These are phyloP conservation scores for Tulasnella sp. DNA, from an alignment of 768 basidiomycete species.

Conservation along the genomic window DNA sequence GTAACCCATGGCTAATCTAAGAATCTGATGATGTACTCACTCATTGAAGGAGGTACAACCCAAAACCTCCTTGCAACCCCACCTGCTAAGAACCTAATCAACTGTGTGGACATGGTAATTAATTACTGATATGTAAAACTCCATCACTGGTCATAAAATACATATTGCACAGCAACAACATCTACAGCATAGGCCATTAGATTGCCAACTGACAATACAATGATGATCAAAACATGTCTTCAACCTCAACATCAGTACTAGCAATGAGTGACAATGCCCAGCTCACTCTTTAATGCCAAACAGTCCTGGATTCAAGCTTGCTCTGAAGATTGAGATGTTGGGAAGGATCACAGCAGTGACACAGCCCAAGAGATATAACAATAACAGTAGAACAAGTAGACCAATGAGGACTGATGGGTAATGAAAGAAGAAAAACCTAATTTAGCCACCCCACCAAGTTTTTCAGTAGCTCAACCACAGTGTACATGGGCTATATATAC, in stretches of 20 bases:
- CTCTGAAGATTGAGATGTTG: conserved; percentile 42
- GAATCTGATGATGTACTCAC: conserved; percentile 1
- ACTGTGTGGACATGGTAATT: conserved; percentile 29
- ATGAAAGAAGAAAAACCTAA: conserved; percentile 68
- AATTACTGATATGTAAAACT: conserved; percentile 16
- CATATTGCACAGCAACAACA: conserved; percentile 22
- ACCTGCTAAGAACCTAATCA: conserved; percentile 76
- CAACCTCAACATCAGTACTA: background rate
- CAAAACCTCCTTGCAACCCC: conserved; percentile 60
- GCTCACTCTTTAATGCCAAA: conserved; percentile 56
- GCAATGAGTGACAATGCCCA: conserved; percentile 14
- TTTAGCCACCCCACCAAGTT: background rate
- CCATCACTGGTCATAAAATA: conserved; percentile 23
- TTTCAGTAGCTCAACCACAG: conserved; percentile 32
- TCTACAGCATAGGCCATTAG: conserved; percentile 22
- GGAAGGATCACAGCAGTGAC: conserved; percentile 42
- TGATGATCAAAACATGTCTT: conserved; percentile 48
- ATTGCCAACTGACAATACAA: conserved; percentile 27
- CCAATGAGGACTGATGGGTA: conserved; percentile 53
- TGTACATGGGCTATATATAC: conserved; percentile 11
- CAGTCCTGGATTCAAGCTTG: conserved; percentile 58
- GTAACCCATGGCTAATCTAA: no score
- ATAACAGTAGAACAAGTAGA: conserved; percentile 56
- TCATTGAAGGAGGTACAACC: conserved; percentile 21
- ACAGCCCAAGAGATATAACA: conserved; percentile 57